Conservation (phyloP, 2,329 filamentous ascomycete species). For the Amesomyces nigricolor region DNA sequence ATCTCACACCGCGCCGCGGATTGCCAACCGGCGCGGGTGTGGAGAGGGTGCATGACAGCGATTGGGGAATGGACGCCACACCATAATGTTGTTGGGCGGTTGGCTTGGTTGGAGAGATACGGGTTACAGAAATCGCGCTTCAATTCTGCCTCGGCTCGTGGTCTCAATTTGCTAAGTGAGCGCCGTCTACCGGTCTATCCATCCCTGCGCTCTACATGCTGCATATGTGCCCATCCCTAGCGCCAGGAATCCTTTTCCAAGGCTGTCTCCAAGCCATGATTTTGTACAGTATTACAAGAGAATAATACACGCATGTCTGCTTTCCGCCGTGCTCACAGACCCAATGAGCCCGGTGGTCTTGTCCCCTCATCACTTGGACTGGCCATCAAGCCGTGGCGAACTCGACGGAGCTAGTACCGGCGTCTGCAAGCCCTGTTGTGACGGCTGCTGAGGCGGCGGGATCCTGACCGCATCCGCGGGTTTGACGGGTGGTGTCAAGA, state of each 20-base stretch:
- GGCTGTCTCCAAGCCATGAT: too few species aligned
- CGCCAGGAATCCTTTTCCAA: too few species aligned
- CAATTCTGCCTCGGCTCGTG: neutral
- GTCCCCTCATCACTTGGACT: neutral
- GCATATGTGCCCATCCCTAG: too few species aligned
- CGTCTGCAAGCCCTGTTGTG: conserved; percentile 1
- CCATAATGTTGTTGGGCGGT: neutral
- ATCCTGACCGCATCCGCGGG: conserved; percentile 33
- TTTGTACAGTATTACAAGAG: too few species aligned
- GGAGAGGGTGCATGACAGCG: neutral
- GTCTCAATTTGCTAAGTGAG: neutral
- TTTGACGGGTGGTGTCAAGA: conserved; percentile 58
- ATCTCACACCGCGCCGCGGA: neutral
- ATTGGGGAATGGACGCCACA: neutral
- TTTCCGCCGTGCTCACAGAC: too few species aligned
- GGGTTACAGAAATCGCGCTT: neutral
- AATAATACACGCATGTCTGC: too few species aligned
- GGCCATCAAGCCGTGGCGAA: neutral
- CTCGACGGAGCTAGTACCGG: neutral
- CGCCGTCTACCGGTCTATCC: too few species aligned
- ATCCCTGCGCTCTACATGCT: too few species aligned
- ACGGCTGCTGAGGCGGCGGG: conserved; percentile 6
- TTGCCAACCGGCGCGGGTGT: neutral
- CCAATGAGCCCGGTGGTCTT: neutral
- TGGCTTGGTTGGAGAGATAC: neutral